Base-by-base conservation (phyloP, 2,329 filamentous ascomycete genomes). In the Pseudogymnoascus sp. region DNA sequence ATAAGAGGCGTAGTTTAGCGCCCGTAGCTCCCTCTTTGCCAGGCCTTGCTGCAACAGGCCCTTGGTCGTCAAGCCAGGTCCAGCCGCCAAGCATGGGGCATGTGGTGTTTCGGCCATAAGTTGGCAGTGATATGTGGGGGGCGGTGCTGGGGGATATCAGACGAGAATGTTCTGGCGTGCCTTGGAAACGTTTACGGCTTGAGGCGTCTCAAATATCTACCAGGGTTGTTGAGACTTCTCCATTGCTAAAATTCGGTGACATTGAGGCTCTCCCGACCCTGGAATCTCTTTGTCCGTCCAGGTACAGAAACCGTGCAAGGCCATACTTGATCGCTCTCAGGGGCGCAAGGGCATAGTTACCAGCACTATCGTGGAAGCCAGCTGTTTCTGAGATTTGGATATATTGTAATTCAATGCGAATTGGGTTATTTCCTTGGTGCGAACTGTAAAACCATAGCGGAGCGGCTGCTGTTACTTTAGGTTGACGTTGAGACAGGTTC, bases 401-500 rank as follows among this genome's bases (percentile, higher is more conserved):
- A 13, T 15, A 54, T 33, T 33, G 35, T 29, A 21, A 5, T 54
- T 54, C 47, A 54, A 54, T 54, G 47, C 47, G 15, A 54, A 54
- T 35, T 35, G 47, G 11, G 29, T 4, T 31, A 33, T 54, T 35
- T 8, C 29, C 9, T 33, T 3, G 47, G 47, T 26, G 10, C 9
- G 15, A 21, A 54, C 47, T 54, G 29, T 54, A 33, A 54, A 54
- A 54, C 26, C 29, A 54, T 54, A 33, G 47, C 29, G 47, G 47
- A 17, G 47, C 47, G 47, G 47, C 47, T 54, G 47, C n/a, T 54
- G 29, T 33, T 33, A 54, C 47, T 35, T 54, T 13, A 17, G n/a
- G 47, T 17, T 54, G 47, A 54, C 10, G 29, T 54, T 54, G 47
- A 54, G 47, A 54, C 47, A 54, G 47, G n/a, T 13, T 54, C 29